These are phyloP conservation scores for Heritiera littoralis DNA, from an alignment of 345 rosid species.

Conservation along the genomic window DNA sequence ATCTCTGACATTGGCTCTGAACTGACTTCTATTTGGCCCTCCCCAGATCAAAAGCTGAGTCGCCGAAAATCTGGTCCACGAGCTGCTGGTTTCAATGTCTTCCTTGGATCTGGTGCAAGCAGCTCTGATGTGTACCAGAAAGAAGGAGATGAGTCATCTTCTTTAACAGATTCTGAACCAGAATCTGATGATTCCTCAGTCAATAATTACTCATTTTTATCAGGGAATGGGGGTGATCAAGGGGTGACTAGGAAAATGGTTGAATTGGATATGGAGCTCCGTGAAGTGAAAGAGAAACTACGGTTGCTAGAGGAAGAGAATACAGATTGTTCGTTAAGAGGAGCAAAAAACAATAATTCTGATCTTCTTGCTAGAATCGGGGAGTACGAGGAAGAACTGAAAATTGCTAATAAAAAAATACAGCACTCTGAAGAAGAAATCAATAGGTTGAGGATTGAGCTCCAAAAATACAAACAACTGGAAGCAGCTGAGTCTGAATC, in stretches of 20 bases:
- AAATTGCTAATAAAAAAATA: slow-evolving; percentile 49
- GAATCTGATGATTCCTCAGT: slow-evolving; percentile 81
- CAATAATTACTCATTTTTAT: slow-evolving; percentile 51
- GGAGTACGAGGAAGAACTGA: slow-evolving; percentile 60
- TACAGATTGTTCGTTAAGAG: slow-evolving; percentile 35
- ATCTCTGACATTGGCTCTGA: slow-evolving; percentile 48
- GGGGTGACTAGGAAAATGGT: slow-evolving; percentile 43
- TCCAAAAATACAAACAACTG: slow-evolving; percentile 33
- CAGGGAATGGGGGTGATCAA: slow-evolving; percentile 49
- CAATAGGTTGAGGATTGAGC: slow-evolving; percentile 50
- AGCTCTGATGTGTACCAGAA: slow-evolving; percentile 50
- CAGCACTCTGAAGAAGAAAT: slow-evolving; percentile 56
- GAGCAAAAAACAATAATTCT: slow-evolving; percentile 33
- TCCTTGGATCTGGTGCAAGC: slow-evolving; percentile 61
- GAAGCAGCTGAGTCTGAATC: slow-evolving; percentile 41
- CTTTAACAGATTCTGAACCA: slow-evolving; percentile 61
- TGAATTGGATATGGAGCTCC: slow-evolving; percentile 65
- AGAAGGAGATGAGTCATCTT: slow-evolving; percentile 73
- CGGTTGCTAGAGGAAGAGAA: slow-evolving; percentile 47
- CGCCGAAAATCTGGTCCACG: slow-evolving; percentile 48
- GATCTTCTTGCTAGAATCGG: slow-evolving; percentile 43
- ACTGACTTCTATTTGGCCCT: slow-evolving; percentile 37
- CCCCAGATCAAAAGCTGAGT: slow-evolving; percentile 52
- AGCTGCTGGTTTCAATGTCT: slow-evolving; percentile 68
- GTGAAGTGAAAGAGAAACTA: slow-evolving; percentile 56